These are phyloP conservation scores for Zasmidium cellare DNA, from an alignment of 2,329 filamentous ascomycete genomes.

Conservation along the genomic window DNA sequence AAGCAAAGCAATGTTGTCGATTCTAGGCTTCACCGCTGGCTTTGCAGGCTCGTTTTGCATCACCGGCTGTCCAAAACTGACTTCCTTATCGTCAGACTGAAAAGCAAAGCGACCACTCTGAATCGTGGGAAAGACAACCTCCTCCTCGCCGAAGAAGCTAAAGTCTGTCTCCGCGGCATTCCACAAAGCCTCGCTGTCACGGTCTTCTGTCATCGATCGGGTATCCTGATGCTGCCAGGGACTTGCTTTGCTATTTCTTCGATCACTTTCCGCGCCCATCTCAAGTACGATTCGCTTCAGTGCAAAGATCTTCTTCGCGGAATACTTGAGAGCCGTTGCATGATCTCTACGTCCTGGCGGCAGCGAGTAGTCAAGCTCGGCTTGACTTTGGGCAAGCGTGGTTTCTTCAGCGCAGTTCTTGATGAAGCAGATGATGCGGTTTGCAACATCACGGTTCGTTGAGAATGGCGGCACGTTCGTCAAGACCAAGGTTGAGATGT, in stretches of 20 bases:
- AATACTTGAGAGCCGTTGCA: conserved; percentile 46
- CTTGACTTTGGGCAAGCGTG: conserved; percentile 53
- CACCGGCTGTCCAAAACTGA: conserved; percentile 15
- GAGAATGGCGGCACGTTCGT: conserved; percentile 53
- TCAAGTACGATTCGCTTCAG: conserved; percentile 59
- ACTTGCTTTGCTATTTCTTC: conserved; percentile 37
- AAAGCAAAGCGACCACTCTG: conserved; percentile 23
- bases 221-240: conserved; percentile 47
- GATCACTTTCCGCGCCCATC: conserved; percentile 1
- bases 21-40: conserved; percentile 5
- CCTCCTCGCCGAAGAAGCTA: conserved; percentile 56
- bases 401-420: conserved; percentile 58
- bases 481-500: conserved; percentile 56
- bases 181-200: conserved; percentile 61
- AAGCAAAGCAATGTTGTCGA: conserved; percentile 57
- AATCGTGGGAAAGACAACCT: conserved; percentile 33
- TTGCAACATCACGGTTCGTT: conserved; percentile 38
- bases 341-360: conserved; percentile 57
- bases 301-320: conserved; percentile 48
- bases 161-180: conserved; percentile 60
- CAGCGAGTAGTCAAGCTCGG: conserved; percentile 57
- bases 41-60: not conserved
- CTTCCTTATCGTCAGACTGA: conserved; percentile 25
- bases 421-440: conserved; percentile 56
- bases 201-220: conserved; percentile 59